phyloP scores from a whole-genome alignment of 192 early-diverging fungal genomes.

The Funneliformis geosporum region DNA sequence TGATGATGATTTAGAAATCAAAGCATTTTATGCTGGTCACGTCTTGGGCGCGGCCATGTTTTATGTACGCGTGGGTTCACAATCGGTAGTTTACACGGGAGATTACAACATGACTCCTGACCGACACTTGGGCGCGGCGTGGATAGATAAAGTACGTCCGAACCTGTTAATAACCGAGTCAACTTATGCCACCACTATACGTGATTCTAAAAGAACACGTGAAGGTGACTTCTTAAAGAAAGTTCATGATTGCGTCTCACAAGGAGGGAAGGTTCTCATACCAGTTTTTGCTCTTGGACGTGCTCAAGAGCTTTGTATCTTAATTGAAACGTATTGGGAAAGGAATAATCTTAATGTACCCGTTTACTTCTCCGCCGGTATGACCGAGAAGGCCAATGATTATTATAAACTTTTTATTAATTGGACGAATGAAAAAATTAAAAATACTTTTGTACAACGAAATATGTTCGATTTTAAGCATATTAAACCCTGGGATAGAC shows the following conservation, averaged over 20 bases:
- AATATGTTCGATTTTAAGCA: slow-evolving; percentile 98
- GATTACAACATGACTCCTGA: slow-evolving; percentile 93
- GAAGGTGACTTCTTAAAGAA: slow-evolving; percentile 94
- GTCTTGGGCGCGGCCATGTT: slow-evolving; percentile 99
- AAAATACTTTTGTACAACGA: slow-evolving; percentile 85
- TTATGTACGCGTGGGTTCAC: slow-evolving; percentile 71
- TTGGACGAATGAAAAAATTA: slow-evolving; percentile 99
- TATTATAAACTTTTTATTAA: slow-evolving; percentile 97
- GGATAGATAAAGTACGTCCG: slow-evolving; percentile 92
- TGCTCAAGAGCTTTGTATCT: slow-evolving; percentile 95
- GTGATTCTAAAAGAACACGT: slow-evolving; percentile 88
- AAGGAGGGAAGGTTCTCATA: slow-evolving; percentile 89
- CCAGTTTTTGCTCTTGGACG: slow-evolving; percentile 98
- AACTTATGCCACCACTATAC: slow-evolving; percentile 95
- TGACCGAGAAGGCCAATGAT: slow-evolving; percentile 92
- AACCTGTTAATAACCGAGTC: slow-evolving; percentile 95
- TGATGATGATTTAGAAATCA: slow-evolving; percentile 81
- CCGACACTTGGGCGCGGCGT: slow-evolving; percentile 90
- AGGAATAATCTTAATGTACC: slow-evolving; percentile 85
- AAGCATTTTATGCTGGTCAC: slow-evolving; percentile 95
- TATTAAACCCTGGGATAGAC: slow-evolving; percentile 80
- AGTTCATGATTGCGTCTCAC: slow-evolving; percentile 73
- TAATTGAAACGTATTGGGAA: slow-evolving; percentile 95
- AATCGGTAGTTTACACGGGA: slow-evolving; percentile 84
- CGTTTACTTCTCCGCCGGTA: slow-evolving; percentile 94